phyloP scores from a whole-genome alignment of 2,329 filamentous ascomycete genomes.

The Aureobasidium sp. region DNA sequence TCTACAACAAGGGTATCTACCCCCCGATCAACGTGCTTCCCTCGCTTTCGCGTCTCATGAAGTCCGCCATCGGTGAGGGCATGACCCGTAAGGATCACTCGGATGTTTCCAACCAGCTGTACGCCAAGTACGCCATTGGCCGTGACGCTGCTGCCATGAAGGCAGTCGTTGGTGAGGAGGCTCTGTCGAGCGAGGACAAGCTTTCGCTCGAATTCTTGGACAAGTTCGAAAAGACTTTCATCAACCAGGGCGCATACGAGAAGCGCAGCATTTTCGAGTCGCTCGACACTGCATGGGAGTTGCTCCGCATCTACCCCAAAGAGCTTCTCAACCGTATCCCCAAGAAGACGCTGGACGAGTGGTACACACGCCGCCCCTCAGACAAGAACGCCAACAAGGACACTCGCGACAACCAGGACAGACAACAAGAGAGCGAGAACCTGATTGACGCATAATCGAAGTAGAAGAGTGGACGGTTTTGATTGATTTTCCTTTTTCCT shows the following conservation, averaged over 20 bases:
- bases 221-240: constrained; percentile 95
- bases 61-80: constrained; percentile 96
- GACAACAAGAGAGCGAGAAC: constrained; percentile 23
- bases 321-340: constrained; percentile 82
- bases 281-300: constrained; percentile 89
- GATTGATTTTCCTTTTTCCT: not conserved
- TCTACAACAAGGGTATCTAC: constrained; percentile 96
- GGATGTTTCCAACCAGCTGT: constrained; percentile 98
- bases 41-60: constrained; percentile 98
- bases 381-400: constrained; percentile 33
- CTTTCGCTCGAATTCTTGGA: constrained; percentile 95
- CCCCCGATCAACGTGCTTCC: constrained; percentile 98
- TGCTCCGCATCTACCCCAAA: constrained; percentile 96
- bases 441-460: constrained; percentile 17
- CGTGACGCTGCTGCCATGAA: constrained; percentile 99
- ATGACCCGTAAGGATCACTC: constrained; percentile 95
- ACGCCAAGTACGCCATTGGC: constrained; percentile 98
- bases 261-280: constrained; percentile 86
- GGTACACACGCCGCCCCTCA: constrained; percentile 37
- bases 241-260: constrained; percentile 87
- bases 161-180: constrained; percentile 97
- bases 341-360: constrained; percentile 46
- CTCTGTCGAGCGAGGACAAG: constrained; percentile 91
- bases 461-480: not conserved
- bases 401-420: constrained; percentile 35